Conservation (phyloP, 116 monocot genomes). For the Cymodocea nodosa region DNA sequence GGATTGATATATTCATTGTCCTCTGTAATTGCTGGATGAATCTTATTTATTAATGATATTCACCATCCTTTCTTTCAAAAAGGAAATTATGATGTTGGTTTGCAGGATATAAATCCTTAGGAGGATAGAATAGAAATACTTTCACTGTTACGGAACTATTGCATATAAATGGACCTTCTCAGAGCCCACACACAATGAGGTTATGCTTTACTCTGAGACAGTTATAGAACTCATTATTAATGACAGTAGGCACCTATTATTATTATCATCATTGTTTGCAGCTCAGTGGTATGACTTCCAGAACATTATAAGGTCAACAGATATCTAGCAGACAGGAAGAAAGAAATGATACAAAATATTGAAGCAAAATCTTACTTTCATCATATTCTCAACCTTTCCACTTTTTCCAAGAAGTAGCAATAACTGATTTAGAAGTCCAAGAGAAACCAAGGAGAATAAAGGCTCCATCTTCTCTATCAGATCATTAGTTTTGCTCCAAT, state of each 20-base stretch:
- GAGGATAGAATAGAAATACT: too few species aligned
- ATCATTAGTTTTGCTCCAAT: conserved; percentile 64
- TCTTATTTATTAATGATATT: neutral
- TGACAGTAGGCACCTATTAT: too few species aligned
- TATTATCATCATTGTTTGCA: too few species aligned
- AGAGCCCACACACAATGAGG: too few species aligned
- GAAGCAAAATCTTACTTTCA: conserved; percentile 49
- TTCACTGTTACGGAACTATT: too few species aligned
- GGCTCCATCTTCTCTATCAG: conserved; percentile 62
- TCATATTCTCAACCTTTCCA: conserved; percentile 85
- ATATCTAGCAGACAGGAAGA: neutral
- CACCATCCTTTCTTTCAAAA: neutral
- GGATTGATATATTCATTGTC: too few species aligned
- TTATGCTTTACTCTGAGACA: too few species aligned
- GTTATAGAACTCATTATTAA: too few species aligned
- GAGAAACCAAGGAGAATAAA: conserved; percentile 41
- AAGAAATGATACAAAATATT: neutral
- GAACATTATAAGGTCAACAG: neutral
- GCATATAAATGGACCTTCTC: too few species aligned
- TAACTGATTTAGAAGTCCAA: conserved; percentile 71
- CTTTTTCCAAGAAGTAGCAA: conserved; percentile 75
- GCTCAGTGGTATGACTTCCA: too few species aligned
- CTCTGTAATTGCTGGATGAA: too few species aligned
- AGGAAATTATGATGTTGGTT: neutral
- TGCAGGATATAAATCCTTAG: too few species aligned